phyloP scores from a whole-genome alignment of 352 stramenopile genomes.

The Phytophthora niederhauseri region DNA sequence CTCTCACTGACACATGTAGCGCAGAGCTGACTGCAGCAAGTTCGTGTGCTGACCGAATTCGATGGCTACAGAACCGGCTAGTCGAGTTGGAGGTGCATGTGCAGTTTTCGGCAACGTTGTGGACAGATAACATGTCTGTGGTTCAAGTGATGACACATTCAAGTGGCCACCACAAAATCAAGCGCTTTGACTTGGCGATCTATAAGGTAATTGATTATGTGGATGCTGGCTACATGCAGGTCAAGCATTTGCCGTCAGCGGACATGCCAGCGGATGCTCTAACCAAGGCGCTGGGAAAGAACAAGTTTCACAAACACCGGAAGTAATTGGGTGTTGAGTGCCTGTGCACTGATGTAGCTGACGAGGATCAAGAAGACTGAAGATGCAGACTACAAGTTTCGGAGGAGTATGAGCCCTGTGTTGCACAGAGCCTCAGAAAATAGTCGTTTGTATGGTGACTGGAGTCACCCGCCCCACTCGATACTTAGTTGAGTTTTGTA shows the following conservation, averaged over 20 bases:
- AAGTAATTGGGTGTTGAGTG: background rate
- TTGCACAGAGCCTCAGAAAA: background rate
- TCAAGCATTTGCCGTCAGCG: background rate
- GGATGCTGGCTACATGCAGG: background rate
- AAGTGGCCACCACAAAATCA: background rate
- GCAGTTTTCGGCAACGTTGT: background rate
- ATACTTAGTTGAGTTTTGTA: background rate
- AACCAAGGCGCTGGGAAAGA: background rate
- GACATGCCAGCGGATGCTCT: background rate
- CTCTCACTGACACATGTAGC: background rate
- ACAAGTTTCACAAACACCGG: background rate
- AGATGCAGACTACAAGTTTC: background rate
- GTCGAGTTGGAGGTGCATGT: background rate
- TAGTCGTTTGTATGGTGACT: background rate
- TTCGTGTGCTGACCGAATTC: background rate
- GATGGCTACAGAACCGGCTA: background rate
- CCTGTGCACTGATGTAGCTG: background rate
- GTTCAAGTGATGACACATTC: background rate
- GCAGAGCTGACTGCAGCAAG: background rate
- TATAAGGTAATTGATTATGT: background rate
- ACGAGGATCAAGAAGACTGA: background rate
- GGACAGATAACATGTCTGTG: background rate
- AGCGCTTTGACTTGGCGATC: background rate
- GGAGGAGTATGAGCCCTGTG: background rate
- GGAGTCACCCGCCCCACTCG: background rate